These are phyloP conservation scores for Lipomyces chichibuensis DNA, from an alignment of 805 yeast species.

Conservation along the genomic window DNA sequence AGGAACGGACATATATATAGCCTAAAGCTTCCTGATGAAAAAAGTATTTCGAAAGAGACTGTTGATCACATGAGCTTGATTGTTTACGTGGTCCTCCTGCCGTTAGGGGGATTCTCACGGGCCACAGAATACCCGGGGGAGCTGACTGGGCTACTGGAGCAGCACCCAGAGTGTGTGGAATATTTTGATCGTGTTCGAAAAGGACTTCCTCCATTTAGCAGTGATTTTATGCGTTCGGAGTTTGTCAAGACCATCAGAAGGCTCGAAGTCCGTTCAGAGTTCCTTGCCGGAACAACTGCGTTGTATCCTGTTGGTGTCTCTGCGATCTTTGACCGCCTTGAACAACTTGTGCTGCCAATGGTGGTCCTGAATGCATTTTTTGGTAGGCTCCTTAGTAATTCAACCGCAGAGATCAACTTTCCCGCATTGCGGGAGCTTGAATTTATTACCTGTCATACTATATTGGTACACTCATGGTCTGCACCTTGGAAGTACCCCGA, in stretches of 20 bases:
- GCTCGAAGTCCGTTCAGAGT: background rate
- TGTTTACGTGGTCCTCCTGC: background rate
- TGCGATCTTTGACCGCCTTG: background rate
- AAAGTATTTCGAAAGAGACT: background rate
- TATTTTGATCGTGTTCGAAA: background rate
- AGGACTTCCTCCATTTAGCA: background rate
- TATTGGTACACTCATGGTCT: background rate
- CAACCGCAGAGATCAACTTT: background rate
- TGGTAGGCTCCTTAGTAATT: background rate
- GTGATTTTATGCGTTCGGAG: background rate
- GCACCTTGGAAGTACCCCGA: background rate
- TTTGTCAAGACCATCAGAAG: background rate
- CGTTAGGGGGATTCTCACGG: background rate
- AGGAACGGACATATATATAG: background rate
- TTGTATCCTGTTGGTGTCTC: background rate
- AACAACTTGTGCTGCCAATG: background rate
- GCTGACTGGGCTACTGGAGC: background rate
- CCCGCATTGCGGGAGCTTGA: background rate
- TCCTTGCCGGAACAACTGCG: background rate
- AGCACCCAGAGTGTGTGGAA: slow-evolving; percentile 1
- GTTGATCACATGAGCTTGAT: background rate
- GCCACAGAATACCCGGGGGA: background rate
- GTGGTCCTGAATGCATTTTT: background rate
- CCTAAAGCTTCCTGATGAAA: background rate
- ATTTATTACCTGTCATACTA: background rate